Evolutionary conservation across 2,329 filamentous ascomycete species (phyloP), one percentile per base, ranked within the genome.

Genomic region (Beauveria pseudobassiana): DNA sequence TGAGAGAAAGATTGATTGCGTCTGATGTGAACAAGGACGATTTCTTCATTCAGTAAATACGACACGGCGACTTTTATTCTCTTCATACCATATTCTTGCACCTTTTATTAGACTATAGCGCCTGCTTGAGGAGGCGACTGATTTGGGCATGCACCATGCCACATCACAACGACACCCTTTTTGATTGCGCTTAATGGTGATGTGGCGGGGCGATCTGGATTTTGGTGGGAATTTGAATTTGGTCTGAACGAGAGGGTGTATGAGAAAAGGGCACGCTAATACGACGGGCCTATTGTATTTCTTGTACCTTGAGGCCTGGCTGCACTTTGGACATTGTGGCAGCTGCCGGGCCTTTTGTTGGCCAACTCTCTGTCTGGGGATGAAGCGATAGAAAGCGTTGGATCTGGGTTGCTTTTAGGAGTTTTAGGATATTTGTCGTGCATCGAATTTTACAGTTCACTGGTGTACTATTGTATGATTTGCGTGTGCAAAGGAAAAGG

Each of bases 121-220:
- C 40, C 57, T 53, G 26, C 49, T 53, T 28, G 26, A 46, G 14
- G 16, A 51, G 9, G 57, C 49, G 49, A 51, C 40, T 26, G 49
- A 40, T 46, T 52, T 24, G 40, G 26, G 57, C 20, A 45, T 52
- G 26, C 48, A 46, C 49, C 49, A 38, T 53, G 49, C 61, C 62
- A 59, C 65, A 51, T 58, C 56, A 65, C 56, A 63, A 65, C 62
- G 64, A 65, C 64, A 62, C 54, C 46, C 61, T 62, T 46, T 59
- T 46, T 45, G 38, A 45, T 26, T 60, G 57, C 56, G 51, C 43
- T 59, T 59, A 62, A 58, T 62, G 57, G 53, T 62, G 63, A 64
- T 45, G 59, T 43, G 43, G 52, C 28, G 45, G 64, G 62, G 26
- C 56, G 58, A 65, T 53, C 63, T 60, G 63, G 64, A 51, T 46